phyloP scores from a whole-genome alignment of 2,329 filamentous ascomycete genomes.

The Phialophora tarda region DNA sequence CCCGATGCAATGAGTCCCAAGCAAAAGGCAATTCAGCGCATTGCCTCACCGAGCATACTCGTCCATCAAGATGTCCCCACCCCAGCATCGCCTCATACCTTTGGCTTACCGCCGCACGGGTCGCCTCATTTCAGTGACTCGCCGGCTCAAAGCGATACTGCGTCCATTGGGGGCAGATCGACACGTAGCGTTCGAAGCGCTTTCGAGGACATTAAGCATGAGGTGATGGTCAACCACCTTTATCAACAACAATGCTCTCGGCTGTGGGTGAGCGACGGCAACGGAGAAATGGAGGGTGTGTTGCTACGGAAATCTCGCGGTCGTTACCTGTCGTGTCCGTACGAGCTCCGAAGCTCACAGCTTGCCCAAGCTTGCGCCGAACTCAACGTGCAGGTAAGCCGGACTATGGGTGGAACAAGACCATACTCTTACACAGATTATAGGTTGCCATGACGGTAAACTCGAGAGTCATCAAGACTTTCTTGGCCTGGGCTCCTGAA shows the following conservation, averaged over 20 bases:
- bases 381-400: constrained; percentile 72
- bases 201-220: constrained; percentile 75
- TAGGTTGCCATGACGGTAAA: constrained; percentile 81
- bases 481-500: constrained; percentile 73
- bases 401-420: constrained; percentile 23
- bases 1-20: neutral
- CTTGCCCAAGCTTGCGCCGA: constrained; percentile 69
- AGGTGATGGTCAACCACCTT: constrained; percentile 82
- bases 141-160: constrained; percentile 60
- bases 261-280: constrained; percentile 74
- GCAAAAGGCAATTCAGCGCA: neutral
- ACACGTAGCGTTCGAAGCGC: constrained; percentile 58
- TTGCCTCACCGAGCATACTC: neutral
- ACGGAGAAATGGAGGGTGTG: constrained; percentile 72
- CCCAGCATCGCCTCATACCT: neutral
- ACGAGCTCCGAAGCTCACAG: constrained; percentile 64
- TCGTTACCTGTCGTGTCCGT: constrained; percentile 75
- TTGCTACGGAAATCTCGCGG: constrained; percentile 70
- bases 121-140: constrained; percentile 13
- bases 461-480: constrained; percentile 78
- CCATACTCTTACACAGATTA: neutral
- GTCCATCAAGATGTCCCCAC: constrained; percentile 8
- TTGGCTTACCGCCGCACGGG: neutral
- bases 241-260: constrained; percentile 79
- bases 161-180: constrained; percentile 48